A percentile compares a stretch with the other conserved stretches of the same genome.
Conservation (phyloP, 2,329 filamentous ascomycete genomes). For the Colletotrichum sp. region DNA sequence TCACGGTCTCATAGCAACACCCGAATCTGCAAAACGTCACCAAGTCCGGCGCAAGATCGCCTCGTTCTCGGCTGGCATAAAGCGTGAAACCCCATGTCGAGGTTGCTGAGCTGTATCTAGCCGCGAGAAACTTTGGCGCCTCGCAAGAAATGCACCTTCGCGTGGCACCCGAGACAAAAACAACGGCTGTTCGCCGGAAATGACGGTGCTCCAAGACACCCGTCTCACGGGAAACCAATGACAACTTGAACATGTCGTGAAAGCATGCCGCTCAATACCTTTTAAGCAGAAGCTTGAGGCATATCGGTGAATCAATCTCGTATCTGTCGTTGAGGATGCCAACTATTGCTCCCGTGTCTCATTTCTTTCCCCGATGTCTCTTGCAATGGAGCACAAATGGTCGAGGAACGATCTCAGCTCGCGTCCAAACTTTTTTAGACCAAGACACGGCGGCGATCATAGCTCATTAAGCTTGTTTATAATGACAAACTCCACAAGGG, state of each 20-base stretch:
- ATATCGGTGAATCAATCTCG: not conserved
- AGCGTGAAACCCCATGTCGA: not conserved
- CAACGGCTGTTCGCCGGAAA: not conserved
- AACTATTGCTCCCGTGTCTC: not conserved
- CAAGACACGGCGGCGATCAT: not conserved
- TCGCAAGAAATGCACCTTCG: not conserved
- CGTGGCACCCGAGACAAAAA: not conserved
- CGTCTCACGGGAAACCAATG: not conserved
- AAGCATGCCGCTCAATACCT: not conserved
- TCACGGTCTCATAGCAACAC: not conserved
- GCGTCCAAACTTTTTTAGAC: not conserved
- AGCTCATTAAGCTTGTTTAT: not conserved
- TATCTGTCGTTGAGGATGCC: not conserved
- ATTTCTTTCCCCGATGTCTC: not conserved
- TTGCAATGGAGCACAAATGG: not conserved
- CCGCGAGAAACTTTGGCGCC: not conserved
- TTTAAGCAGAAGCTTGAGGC: not conserved
- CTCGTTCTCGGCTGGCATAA: not conserved
- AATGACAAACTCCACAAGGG: not conserved
- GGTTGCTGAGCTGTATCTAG: not conserved
- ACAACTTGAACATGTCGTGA: not conserved
- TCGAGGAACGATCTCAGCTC: not conserved
- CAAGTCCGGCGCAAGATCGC: not conserved
- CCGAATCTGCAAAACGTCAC: not conserved
- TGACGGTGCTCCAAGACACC: not conserved